phyloP scores from a whole-genome alignment of 345 rosid species.

The Heritiera fomes region DNA sequence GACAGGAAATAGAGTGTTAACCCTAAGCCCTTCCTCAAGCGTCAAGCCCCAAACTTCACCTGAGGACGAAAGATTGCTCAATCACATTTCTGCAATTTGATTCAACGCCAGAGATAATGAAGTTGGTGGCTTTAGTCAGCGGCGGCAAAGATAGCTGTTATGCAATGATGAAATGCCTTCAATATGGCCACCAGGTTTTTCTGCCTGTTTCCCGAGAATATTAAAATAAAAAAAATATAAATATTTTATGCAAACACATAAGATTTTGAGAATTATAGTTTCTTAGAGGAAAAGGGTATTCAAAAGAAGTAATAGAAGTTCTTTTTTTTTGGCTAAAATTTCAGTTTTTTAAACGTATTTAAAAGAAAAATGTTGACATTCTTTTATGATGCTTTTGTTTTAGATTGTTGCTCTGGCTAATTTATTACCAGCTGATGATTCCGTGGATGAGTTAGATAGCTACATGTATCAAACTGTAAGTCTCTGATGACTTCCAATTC shows the following conservation, averaged over 20 bases:
- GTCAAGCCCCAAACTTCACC: not conserved
- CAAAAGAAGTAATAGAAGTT: constrained; percentile 1
- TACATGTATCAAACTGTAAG: constrained; percentile 49
- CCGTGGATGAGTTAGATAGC: constrained; percentile 91
- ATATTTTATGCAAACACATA: too few species aligned
- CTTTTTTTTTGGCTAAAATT: too few species aligned
- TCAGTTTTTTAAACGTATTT: not conserved
- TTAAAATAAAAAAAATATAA: too few species aligned
- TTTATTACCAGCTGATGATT: constrained; percentile 81
- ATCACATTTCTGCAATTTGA: not conserved
- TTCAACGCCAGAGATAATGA: constrained; percentile 47
- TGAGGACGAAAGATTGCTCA: not conserved
- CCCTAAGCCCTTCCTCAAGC: not conserved
- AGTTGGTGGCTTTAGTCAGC: constrained; percentile 92
- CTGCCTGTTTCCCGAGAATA: constrained; percentile 24
- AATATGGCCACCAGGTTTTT: constrained; percentile 79
- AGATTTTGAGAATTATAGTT: not conserved
- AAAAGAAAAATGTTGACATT: not conserved
- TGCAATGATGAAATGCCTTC: constrained; percentile 90
- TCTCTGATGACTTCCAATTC: not conserved
- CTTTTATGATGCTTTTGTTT: not conserved
- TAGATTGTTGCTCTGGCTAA: constrained; percentile 93
- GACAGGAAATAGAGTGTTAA: too few species aligned
- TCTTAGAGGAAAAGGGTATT: not conserved
- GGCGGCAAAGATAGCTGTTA: constrained; percentile 98